Evolutionary conservation across 1,139 yeast genomes (phyloP), one percentile per base, ranked within the genome.

Genomic region (Spathaspora sp.): DNA sequence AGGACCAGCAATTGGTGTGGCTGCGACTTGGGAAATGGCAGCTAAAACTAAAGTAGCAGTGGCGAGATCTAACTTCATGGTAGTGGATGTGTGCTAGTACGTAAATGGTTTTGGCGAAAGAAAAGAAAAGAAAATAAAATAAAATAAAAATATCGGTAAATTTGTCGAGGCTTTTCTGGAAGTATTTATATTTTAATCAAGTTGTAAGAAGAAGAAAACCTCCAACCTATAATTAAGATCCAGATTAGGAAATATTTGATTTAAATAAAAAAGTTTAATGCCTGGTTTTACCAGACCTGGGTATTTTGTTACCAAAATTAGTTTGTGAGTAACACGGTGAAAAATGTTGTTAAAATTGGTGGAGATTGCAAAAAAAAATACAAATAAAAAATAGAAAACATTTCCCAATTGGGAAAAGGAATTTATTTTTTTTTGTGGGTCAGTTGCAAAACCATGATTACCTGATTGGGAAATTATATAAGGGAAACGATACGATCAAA

Each of bases 41-140:
- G 75, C 73, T 55, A 71, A 60, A 43, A 62, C 56, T 50, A 70
- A 56, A 37, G 76, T 62, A 50, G 67, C 59, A 41, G 68, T 54
- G 38, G 70, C 54, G 38, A 60, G 46, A 41, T 68, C 52, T 41
- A 64, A 57, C 58, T 65, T 70, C 76, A 71, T 71, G 45, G 16
- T 37, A n/a, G 11, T 7, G 23, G 23, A 16, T 18, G 25, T 8
- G 29, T n/a, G n/a, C n/a, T n/a, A n/a, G n/a, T n/a, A n/a, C n/a
- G n/a, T n/a, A n/a, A n/a, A n/a, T n/a, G n/a, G n/a, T n/a, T n/a
- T n/a, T n/a, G n/a, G n/a, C n/a, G n/a, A n/a, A n/a, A n/a, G n/a
- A n/a, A n/a, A n/a, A n/a, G n/a, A n/a, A n/a, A n/a, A n/a, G n/a
- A n/a, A n/a, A n/a, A n/a, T n/a, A n/a, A n/a, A n/a, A n/a, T n/a